Evolutionary conservation across 192 early-diverging fungal genomes (phyloP), one percentile per base, ranked within the genome.

Genomic region (Linnemannia exigua): DNA sequence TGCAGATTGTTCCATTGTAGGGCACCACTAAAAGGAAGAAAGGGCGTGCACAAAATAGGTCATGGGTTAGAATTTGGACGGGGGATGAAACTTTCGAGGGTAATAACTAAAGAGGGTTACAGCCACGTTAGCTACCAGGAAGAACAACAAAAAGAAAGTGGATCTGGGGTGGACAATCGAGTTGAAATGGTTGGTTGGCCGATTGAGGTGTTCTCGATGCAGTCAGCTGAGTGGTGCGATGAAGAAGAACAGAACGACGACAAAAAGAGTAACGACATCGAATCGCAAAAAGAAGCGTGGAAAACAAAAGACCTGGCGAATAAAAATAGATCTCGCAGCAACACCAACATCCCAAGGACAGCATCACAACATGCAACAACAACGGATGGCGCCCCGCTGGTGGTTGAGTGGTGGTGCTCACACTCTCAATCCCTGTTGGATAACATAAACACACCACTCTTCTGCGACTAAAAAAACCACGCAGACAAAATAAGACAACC

Each of bases 1-100:
- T 86, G 70, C 84, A 86, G 5, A 80, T 22, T 2, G 78, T 76
- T 44, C 84, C 84, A 51, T 79, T 86, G 54, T 86, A 86, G 15
- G 74, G 70, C 28, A 46, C 66, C 84, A 86, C 84, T 86, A 81
- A 33, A n/a, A 50, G 41, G 35, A 51, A 33, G 25, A 35, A 8
- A 35, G 46, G 52, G 69, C 31, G 44, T 11, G 14, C 25, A 2
- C 58, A 63, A 31, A 63, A n/a, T 31, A 31, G 4, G 3, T 63
- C 58, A 31, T 31, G 28, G 58, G 58, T 63, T 63, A 63, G 58
- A 11, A 63, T 33, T 31, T 9, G 9, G 41, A 9, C 41, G 9
- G 41, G 9, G 5, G 9, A 44, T 44, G 41, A 44, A 44, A 9
- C 41, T 44, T 44, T 44, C 41, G 9, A 44, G 9, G 9, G 41